phyloP scores from a whole-genome alignment of 257 asterid species.

The Solanum pimpinellifolium region DNA sequence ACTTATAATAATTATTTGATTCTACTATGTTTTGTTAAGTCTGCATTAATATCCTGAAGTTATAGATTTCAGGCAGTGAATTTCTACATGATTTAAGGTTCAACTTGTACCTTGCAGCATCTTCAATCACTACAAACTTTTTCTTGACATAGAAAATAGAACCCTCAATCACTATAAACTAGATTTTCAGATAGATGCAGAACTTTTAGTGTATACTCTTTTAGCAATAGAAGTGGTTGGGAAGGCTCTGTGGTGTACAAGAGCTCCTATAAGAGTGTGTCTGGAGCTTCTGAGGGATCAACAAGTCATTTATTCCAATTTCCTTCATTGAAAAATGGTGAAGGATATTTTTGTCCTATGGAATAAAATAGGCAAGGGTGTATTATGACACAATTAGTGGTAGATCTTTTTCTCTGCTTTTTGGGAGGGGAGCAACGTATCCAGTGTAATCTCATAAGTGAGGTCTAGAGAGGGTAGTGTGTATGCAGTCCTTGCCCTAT shows the following conservation, averaged over 20 bases:
- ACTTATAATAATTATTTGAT: neutral
- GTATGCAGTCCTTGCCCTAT: neutral
- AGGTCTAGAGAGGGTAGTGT: neutral
- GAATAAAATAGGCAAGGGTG: neutral
- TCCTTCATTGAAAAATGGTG: neutral
- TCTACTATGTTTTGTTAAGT: neutral
- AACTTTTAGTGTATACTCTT: neutral
- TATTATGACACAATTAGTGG: neutral
- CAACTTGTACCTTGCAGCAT: neutral
- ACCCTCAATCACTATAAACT: neutral
- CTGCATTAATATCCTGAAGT: neutral
- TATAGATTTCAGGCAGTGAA: neutral
- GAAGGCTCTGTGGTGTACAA: neutral
- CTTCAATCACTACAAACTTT: neutral
- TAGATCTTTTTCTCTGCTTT: neutral
- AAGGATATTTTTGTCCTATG: neutral
- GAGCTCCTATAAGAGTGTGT: neutral
- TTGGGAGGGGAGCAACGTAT: neutral
- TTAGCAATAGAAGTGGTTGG: neutral
- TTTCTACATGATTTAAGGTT: neutral
- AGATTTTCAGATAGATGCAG: neutral
- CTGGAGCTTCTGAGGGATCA: neutral
- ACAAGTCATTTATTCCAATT: neutral
- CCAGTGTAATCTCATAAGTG: neutral
- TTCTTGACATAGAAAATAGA: no score